Evolutionary conservation across 1,139 yeast species (phyloP).

Genomic region (Starmera stellimalicola): DNA sequence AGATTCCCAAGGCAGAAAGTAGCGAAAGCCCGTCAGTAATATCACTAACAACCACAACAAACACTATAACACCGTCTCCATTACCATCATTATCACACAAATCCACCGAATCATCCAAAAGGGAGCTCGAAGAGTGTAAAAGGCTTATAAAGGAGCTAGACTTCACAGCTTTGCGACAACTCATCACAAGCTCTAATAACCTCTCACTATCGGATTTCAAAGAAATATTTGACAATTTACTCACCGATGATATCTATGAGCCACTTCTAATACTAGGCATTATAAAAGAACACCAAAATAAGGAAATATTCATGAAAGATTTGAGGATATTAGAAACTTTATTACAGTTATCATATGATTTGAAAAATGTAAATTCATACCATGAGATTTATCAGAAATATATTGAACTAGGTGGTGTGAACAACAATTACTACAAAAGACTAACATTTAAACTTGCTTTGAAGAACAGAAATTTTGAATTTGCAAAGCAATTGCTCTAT

Average conservation of each 20-base stretch:
- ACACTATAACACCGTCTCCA: not conserved
- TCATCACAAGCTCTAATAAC: too few relatives aligned
- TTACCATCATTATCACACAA: not conserved
- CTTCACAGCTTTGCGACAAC: too few relatives aligned
- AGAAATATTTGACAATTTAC: not conserved
- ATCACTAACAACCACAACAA: not conserved
- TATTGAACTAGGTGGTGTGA: not conserved
- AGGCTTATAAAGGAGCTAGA: too few relatives aligned
- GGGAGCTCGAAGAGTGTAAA: too few relatives aligned
- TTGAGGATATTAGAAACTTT: not conserved
- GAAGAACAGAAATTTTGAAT: slow-evolving; percentile 12
- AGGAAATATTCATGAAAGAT: not conserved
- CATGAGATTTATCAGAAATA: not conserved
- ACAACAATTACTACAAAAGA: not conserved
- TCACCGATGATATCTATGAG: not conserved
- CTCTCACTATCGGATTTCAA: too few relatives aligned
- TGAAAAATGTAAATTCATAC: not conserved
- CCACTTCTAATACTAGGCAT: not conserved
- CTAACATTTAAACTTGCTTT: slow-evolving; percentile 11
- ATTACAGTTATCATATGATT: not conserved
- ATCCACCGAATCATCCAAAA: not conserved
- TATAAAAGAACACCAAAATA: not conserved
- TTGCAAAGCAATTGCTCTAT: slow-evolving; percentile 17
- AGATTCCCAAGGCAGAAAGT: not conserved
- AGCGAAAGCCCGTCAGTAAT: not conserved